These are phyloP conservation scores for Fraxinus albicans DNA, from an alignment of 305 asterid species.

Conservation along the genomic window DNA sequence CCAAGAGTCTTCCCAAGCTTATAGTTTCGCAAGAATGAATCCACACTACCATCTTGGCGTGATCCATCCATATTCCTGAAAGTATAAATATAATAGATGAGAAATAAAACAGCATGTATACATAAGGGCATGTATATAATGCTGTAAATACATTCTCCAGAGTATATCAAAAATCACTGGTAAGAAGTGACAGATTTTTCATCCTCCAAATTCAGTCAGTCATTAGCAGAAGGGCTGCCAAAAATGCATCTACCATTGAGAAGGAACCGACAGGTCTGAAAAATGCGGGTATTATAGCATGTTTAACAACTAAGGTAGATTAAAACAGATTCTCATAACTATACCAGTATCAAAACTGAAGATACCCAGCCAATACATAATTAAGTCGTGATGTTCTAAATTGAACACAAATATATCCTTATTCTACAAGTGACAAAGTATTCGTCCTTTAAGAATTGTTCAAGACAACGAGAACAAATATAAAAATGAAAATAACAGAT, in stretches of 20 bases:
- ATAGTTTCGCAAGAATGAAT: conserved; percentile 70
- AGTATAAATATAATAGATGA: conserved; percentile 5
- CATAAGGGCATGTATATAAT: background rate
- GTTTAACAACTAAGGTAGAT: background rate
- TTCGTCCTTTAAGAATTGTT: background rate
- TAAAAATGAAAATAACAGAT: conserved; percentile 1
- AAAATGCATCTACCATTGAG: background rate
- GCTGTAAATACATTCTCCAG: conserved; percentile 3
- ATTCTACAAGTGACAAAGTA: background rate
- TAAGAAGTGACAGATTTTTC: conserved; percentile 5
- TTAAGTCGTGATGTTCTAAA: background rate
- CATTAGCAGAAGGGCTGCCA: conserved; percentile 13
- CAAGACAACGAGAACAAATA: conserved; percentile 5
- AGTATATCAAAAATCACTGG: background rate
- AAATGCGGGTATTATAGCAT: background rate
- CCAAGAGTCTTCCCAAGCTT: conserved; percentile 96
- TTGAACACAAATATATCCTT: conserved; percentile 6
- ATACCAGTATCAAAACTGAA: background rate
- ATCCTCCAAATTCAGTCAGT: background rate
- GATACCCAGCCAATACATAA: background rate
- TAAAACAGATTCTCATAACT: background rate
- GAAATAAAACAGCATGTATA: conserved; percentile 8
- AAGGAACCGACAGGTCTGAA: background rate
- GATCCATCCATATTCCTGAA: conserved; percentile 77
- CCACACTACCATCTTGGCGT: conserved; percentile 55